Conservation (phyloP, 1,284 basidiomycete genomes). For the Naganishia cerealis region DNA sequence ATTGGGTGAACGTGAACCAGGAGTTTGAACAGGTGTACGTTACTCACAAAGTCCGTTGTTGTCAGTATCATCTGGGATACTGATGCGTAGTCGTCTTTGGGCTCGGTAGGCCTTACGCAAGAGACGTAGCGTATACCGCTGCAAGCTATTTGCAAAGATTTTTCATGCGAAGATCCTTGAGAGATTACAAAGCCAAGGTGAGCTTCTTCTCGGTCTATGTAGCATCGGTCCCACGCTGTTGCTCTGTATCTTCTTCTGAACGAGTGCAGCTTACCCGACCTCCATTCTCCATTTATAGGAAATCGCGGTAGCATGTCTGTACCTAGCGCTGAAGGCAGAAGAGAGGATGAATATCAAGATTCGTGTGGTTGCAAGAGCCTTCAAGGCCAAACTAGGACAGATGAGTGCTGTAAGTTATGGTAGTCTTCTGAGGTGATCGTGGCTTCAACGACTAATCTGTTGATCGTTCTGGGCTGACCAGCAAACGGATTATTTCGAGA, state of each 20-base stretch:
- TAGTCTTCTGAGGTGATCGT: constrained; percentile 56
- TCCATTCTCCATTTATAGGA: constrained; percentile 59
- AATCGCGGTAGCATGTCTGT: constrained; percentile 80
- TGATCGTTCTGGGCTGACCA: constrained; percentile 4
- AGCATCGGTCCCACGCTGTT: background rate
- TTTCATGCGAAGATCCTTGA: constrained; percentile 81
- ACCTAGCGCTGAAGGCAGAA: constrained; percentile 74
- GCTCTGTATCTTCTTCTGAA: background rate
- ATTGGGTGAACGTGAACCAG: constrained; percentile 23
- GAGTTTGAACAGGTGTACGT: constrained; percentile 27
- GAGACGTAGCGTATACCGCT: constrained; percentile 66
- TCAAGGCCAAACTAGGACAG: constrained; percentile 36
- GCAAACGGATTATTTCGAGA: constrained; percentile 55
- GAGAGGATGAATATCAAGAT: constrained; percentile 43
- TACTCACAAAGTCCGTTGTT: background rate
- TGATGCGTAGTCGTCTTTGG: background rate
- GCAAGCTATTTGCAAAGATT: constrained; percentile 88
- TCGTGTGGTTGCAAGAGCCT: constrained; percentile 28
- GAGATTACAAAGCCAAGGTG: constrained; percentile 62
- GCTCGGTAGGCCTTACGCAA: constrained; percentile 11
- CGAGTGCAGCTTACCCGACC: constrained; percentile 17
- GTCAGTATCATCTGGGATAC: background rate
- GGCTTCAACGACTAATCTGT: background rate
- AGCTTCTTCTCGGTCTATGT: constrained; percentile 36
- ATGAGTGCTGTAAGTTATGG: constrained; percentile 54